Percentiles rank a stretch among this genome's conserved stretches.
Conservation (phyloP, 2,329 filamentous ascomycete species). For the Trichoderma lentiforme region DNA sequence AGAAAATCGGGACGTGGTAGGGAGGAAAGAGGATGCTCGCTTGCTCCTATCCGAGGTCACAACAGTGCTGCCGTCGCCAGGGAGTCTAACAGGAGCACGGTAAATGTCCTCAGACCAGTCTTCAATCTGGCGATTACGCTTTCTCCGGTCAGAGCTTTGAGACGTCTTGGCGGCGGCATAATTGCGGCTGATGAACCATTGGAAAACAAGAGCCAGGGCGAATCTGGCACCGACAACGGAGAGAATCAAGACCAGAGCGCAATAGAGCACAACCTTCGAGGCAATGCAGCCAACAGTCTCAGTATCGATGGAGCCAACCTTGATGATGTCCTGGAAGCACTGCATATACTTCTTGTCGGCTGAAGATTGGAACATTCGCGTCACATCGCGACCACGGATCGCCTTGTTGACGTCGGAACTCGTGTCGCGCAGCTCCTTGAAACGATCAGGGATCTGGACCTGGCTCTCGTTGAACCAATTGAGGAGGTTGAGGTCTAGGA, state of each 20-base stretch:
- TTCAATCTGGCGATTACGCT: constrained; percentile 89
- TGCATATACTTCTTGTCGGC: constrained; percentile 77
- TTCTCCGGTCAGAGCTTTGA: constrained; percentile 74
- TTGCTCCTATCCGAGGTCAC: constrained; percentile 71
- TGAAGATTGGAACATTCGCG: constrained; percentile 76
- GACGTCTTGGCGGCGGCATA: constrained; percentile 86
- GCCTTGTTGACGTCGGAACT: constrained; percentile 55
- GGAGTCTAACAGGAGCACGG: constrained; percentile 76
- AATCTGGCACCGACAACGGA: constrained; percentile 86
- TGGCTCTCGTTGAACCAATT: constrained; percentile 85
- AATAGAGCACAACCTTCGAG: constrained; percentile 92
- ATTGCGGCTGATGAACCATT: constrained; percentile 89
- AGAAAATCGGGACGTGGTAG: constrained; percentile 91
- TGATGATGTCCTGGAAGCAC: constrained; percentile 91
- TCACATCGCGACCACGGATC: constrained; percentile 82
- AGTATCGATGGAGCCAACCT: constrained; percentile 92
- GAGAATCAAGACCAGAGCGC: constrained; percentile 87
- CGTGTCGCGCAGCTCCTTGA: constrained; percentile 74
- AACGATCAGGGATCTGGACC: constrained; percentile 70
- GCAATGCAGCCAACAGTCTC: constrained; percentile 97
- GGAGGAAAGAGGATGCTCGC: constrained; percentile 78
- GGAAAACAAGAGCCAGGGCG: constrained; percentile 82
- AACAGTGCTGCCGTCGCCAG: constrained; percentile 67
- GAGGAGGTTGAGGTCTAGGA: constrained; percentile 84
- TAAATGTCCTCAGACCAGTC: constrained; percentile 99